Base-by-base conservation (phyloP, 192 early-diverging fungal species). In the Mortierella antarctica region DNA sequence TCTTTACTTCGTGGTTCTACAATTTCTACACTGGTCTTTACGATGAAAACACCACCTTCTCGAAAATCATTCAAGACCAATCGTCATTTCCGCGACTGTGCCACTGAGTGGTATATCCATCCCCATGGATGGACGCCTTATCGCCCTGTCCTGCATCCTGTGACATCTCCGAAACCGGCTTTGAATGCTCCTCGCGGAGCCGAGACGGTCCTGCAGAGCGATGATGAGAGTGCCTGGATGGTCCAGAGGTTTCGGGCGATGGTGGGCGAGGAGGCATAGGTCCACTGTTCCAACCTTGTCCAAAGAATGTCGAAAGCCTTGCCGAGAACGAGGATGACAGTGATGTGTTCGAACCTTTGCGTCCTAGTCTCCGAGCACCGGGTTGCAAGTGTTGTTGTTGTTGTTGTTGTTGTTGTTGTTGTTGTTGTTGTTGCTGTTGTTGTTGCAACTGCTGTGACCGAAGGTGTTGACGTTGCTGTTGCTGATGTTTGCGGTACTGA, bases 41-140 rank as follows among this genome's bases (percentile, higher is more conserved):
- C 12, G 13, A 55, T 44, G 46, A 53, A 14, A 67, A 57, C 10
- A 44, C 17, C 21, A 15, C 21, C 18, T 68, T 49, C 14, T 58
- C 18, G 39, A 47, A 6, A 10, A 14, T 21, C 21, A 7, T 59
- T 54, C 49, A 78, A 9, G 76, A 79, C 76, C 76, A 79, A 3
- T 79, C 76, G 44, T 69, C 74, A 20, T 71, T 10, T 1, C 76
- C 69, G 12, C 76, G 76, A 21, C 40, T 71, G 41, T 79, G 76
- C 76, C 76, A 79, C 23, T 79, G 76, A 0, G 69, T 62, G 45
- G 52, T 21, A 54, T 79, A 79, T 3, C 40, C 63, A 15, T 71
- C 76, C 1, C 69, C 76, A 67, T 79, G 56, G 20, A 67, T 9
- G 7, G 73, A 75, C 4, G 56, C 39, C 58, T 71, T 70, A 50